phyloP scores from a whole-genome alignment of 164 flowering plant genomes.

The Vitis rupestris region DNA sequence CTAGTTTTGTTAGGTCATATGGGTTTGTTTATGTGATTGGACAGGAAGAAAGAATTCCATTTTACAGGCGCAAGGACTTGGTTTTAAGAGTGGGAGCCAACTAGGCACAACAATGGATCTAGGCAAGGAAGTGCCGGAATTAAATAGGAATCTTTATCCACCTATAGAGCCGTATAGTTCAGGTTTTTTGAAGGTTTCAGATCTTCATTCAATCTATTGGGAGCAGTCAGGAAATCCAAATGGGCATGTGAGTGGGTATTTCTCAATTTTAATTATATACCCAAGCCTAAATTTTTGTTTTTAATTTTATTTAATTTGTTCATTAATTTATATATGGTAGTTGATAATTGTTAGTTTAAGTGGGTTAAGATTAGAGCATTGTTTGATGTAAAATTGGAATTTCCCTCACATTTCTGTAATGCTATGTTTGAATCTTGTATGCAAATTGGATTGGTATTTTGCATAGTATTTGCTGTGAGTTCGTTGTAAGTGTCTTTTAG shows the following conservation, averaged over 20 bases:
- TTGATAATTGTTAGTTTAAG: background rate
- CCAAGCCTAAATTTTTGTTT: background rate
- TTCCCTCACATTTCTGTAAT: background rate
- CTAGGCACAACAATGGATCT: conserved; percentile 40
- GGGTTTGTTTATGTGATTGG: conserved; percentile 10
- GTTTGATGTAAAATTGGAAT: background rate
- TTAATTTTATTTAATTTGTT: background rate
- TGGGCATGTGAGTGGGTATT: conserved; percentile 71
- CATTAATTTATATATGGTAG: background rate
- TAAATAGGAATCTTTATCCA: conserved; percentile 54
- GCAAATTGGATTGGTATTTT: background rate
- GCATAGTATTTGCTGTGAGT: background rate
- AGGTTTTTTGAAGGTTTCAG: conserved; percentile 85
- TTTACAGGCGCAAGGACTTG: conserved; percentile 20
- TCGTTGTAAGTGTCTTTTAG: too few relatives aligned
- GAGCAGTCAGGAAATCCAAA: conserved; percentile 94
- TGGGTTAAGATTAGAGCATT: background rate
- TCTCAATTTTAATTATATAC: background rate
- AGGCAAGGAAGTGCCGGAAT: conserved; percentile 27
- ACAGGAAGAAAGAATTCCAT: conserved; percentile 38
- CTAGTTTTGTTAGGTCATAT: background rate
- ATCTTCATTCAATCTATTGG: conserved; percentile 82
- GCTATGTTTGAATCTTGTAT: background rate
- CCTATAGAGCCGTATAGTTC: conserved; percentile 71
- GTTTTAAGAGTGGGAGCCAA: conserved; percentile 23